Evolutionary conservation across 2,329 filamentous ascomycete species (phyloP), one percentile per base, ranked within the genome.

Genomic region (Podosphaera xanthii): DNA sequence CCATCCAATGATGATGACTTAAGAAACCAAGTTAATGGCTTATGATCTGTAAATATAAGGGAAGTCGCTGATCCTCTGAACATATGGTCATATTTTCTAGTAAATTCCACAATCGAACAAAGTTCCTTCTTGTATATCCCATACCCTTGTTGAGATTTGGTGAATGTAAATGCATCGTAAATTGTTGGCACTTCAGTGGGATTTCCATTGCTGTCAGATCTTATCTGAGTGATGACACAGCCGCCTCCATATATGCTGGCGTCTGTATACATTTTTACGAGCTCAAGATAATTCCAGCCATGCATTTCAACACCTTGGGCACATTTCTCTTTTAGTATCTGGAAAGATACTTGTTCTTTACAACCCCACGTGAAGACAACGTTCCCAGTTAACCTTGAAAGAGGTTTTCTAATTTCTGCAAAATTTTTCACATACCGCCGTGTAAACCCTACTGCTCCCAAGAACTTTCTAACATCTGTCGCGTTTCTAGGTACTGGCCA

Each of bases 141-240:
- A 22, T 22, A 22, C 22, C 22, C 22, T 22, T 22, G 22, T 22
- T 22, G 22, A 22, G 22, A 22, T 22, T 22, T 22, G 22, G 22
- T 22, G 22, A 22, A 22, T 22, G 22, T 22, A 22, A 22, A 22
- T 22, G 22, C 22, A 22, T 22, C 22, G 22, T 22, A 22, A 22
- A 22, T 22, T 22, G 1, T 22, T 22, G 22, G 22, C 22, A 22
- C 22, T 22, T 22, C 22, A 22, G 22, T 22, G 22, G 22, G 22
- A 22, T 22, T 22, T 22, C 22, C 22, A 22, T 22, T 22, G 22
- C 22, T 22, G 22, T 22, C 22, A 22, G 22, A 22, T 52, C 31
- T 42, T 30, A 40, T 10, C 36, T 31, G 42, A 22, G 48, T 52
- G 48, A 52, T 14, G 70, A 71, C 22, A 22, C 22, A 22, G 22